These are phyloP conservation scores for Daldinia childiae DNA, from an alignment of 495 filamentous ascomycete species.

Conservation along the genomic window DNA sequence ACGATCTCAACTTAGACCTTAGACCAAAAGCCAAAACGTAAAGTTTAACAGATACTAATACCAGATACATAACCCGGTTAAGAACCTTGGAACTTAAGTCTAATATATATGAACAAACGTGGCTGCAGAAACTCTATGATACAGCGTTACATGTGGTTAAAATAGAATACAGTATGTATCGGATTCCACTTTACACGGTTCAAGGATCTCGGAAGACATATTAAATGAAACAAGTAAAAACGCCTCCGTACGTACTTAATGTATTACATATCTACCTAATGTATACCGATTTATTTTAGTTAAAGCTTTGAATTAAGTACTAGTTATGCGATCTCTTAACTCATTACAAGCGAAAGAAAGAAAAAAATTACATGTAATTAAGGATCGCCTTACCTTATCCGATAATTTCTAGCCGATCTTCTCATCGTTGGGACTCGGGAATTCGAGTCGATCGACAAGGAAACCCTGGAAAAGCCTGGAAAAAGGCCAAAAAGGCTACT, in stretches of 20 bases:
- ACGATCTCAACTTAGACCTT: background rate
- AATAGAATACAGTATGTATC: slow-evolving; percentile 7
- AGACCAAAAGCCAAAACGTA: slow-evolving; percentile 1
- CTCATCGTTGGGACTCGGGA: slow-evolving; percentile 39
- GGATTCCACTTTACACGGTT: background rate
- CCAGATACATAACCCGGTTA: background rate
- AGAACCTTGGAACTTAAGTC: no score
- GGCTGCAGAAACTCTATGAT: slow-evolving; percentile 20
- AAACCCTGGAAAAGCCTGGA: slow-evolving; percentile 21
- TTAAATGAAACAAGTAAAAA: background rate
- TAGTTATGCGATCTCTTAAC: background rate
- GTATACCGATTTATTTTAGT: background rate
- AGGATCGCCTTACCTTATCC: slow-evolving; percentile 5
- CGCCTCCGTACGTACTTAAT: background rate
- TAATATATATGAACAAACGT: slow-evolving; percentile 6
- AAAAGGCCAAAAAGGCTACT: background rate
- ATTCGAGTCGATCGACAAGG: slow-evolving; percentile 38
- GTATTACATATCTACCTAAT: no score
- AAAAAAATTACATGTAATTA: slow-evolving; percentile 5
- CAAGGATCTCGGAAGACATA: background rate
- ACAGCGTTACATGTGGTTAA: background rate
- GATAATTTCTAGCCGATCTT: slow-evolving; percentile 29
- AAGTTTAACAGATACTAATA: background rate
- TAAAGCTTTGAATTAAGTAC: background rate
- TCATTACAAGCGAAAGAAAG: slow-evolving; percentile 2